Percentiles rank a stretch among this genome's conserved stretches.
phyloP scores from a whole-genome alignment of 495 filamentous ascomycete genomes.

The Pseudomonodictys pantanalensis region DNA sequence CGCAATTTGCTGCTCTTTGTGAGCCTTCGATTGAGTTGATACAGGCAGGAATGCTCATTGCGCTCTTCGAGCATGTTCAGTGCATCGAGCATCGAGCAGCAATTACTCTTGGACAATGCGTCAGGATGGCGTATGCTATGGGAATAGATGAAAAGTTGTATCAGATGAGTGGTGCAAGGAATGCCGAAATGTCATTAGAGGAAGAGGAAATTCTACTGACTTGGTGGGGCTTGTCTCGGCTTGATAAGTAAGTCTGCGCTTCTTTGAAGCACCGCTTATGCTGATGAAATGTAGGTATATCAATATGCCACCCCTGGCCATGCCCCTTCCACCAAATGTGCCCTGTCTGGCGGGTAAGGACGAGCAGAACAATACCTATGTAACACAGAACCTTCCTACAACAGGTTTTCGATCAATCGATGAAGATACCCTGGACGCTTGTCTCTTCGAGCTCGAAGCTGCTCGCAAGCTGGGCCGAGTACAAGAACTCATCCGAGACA shows the following conservation, averaged over 20 bases:
- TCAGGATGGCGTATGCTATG: neutral
- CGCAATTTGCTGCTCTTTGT: constrained; percentile 1
- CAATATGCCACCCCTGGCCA: constrained; percentile 10
- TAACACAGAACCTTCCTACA: neutral
- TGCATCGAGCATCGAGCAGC: constrained; percentile 2
- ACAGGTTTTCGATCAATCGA: neutral
- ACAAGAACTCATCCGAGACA: constrained; percentile 5
- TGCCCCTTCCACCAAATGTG: neutral
- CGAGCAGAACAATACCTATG: neutral
- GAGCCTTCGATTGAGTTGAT: constrained; percentile 6
- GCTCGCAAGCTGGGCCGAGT: neutral
- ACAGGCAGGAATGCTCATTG: constrained; percentile 19
- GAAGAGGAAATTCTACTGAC: constrained; percentile 4
- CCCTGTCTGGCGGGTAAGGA: neutral
- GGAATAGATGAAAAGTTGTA: neutral
- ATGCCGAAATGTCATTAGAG: neutral
- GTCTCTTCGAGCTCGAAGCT: constrained; percentile 1
- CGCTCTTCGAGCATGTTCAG: constrained; percentile 16
- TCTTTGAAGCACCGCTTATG: neutral
- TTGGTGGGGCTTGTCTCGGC: neutral
- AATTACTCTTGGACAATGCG: constrained; percentile 3
- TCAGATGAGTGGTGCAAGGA: neutral
- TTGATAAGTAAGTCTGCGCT: neutral
- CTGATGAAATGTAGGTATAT: constrained; percentile 2
- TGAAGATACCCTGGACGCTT: neutral